Conservation (phyloP, 2,329 filamentous ascomycete genomes). For the Trichoderma oligosporum region DNA sequence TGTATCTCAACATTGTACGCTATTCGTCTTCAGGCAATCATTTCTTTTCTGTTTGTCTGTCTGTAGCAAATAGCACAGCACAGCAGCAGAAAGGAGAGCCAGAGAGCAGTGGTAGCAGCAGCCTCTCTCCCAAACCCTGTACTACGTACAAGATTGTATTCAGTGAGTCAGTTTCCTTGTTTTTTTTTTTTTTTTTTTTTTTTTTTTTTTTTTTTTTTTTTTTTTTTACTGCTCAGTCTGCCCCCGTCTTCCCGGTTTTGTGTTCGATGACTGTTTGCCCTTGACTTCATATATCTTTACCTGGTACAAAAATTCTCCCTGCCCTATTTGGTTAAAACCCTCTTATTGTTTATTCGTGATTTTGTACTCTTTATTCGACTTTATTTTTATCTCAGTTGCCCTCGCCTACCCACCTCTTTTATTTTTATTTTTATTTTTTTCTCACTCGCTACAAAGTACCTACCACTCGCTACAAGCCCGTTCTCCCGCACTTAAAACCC, state of each 20-base stretch:
- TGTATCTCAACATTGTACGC: constrained; percentile 17
- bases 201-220: background rate
- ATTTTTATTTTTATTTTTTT: constrained; percentile 1
- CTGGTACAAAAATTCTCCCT: background rate
- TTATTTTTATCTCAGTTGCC: constrained; percentile 8
- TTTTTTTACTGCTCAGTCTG: background rate
- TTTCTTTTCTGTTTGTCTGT: constrained; percentile 12
- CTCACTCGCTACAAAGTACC: background rate
- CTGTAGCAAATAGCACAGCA: background rate
- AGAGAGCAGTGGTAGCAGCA: constrained; percentile 10
- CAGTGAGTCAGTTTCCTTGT: constrained; percentile 3
- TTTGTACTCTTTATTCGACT: background rate
- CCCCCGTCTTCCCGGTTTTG: background rate
- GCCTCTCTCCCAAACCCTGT: background rate
- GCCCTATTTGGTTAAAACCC: background rate
- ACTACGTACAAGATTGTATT: constrained; percentile 2
- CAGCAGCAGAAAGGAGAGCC: constrained; percentile 6
- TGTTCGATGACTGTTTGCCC: background rate
- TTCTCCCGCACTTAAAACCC: constrained; percentile 1
- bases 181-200: background rate
- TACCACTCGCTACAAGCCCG: background rate
- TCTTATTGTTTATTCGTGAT: background rate
- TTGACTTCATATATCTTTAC: background rate
- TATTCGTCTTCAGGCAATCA: constrained; percentile 1
- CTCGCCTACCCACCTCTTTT: constrained; percentile 6